Conservation (phyloP, 495 filamentous ascomycete genomes). For the Aspergillus campestris region DNA sequence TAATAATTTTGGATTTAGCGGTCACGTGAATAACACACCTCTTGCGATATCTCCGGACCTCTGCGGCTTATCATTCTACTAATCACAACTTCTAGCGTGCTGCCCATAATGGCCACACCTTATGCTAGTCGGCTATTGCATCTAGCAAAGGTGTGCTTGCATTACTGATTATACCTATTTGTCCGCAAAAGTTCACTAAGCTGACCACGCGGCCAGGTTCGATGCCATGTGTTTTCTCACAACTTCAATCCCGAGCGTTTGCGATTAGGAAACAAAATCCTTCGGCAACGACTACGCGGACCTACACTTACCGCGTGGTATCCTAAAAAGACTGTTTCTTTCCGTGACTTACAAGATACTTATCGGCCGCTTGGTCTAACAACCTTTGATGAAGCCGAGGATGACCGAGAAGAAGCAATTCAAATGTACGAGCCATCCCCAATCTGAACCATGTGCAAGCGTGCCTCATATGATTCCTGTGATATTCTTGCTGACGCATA, state of each 20-base stretch:
- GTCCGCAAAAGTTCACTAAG: background rate
- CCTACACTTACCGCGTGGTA: conserved; percentile 78
- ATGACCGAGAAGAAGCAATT: conserved; percentile 70
- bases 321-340: conserved; percentile 60
- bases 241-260: conserved; percentile 79
- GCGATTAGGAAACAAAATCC: conserved; percentile 78
- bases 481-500: background rate
- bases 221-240: conserved; percentile 83
- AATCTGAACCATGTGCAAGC: background rate
- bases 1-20: background rate
- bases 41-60: too few species aligned
- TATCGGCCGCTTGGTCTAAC: conserved; percentile 48
- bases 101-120: conserved; percentile 56
- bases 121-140: conserved; percentile 59
- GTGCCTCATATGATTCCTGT: background rate
- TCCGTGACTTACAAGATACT: conserved; percentile 53
- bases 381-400: conserved; percentile 64
- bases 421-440: conserved; percentile 40
- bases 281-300: conserved; percentile 76
- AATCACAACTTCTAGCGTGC: background rate
- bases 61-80: too few species aligned
- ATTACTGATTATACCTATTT: background rate
- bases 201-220: conserved; percentile 44
- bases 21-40: background rate
- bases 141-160: conserved; percentile 59